These are phyloP conservation scores for Lycium ferocissimum DNA, from an alignment of 257 asterid species.

Conservation along the genomic window DNA sequence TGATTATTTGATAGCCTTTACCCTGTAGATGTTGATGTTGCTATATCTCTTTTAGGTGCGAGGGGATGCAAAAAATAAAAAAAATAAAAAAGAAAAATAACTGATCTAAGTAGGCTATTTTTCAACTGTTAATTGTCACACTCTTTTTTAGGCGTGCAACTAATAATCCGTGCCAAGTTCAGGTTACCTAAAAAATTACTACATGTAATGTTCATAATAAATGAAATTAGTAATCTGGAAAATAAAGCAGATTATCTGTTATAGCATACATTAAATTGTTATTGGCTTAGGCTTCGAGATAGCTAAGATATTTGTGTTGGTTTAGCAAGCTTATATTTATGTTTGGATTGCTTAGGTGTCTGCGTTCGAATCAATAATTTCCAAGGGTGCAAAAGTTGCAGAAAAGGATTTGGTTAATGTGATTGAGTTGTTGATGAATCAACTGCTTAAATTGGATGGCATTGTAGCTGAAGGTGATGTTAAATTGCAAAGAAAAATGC, in stretches of 20 bases:
- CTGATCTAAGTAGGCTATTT: no score
- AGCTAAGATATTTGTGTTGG: neutral
- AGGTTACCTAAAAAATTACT: neutral
- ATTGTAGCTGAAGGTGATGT: constrained; percentile 72
- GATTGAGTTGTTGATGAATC: constrained; percentile 81
- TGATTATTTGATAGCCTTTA: no score
- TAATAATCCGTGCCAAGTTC: neutral
- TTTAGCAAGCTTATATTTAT: neutral
- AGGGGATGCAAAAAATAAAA: no score
- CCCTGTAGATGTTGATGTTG: no score
- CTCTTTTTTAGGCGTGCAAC: no score
- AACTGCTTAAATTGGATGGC: constrained; percentile 73
- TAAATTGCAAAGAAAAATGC: constrained; percentile 81
- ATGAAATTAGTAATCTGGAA: neutral
- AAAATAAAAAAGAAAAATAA: no score
- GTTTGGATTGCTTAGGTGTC: constrained; percentile 60
- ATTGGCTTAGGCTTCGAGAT: neutral
- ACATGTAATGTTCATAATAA: neutral
- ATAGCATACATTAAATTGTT: neutral
- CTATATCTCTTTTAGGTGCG: no score
- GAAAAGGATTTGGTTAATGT: constrained; percentile 67
- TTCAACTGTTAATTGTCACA: no score
- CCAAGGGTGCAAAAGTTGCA: constrained; percentile 73
- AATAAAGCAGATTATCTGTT: neutral
- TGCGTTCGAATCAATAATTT: constrained; percentile 64